Percentiles rank a stretch among this genome's conserved stretches.
Conservation (phyloP, 345 rosid species). For the Salix arbutifolia region DNA sequence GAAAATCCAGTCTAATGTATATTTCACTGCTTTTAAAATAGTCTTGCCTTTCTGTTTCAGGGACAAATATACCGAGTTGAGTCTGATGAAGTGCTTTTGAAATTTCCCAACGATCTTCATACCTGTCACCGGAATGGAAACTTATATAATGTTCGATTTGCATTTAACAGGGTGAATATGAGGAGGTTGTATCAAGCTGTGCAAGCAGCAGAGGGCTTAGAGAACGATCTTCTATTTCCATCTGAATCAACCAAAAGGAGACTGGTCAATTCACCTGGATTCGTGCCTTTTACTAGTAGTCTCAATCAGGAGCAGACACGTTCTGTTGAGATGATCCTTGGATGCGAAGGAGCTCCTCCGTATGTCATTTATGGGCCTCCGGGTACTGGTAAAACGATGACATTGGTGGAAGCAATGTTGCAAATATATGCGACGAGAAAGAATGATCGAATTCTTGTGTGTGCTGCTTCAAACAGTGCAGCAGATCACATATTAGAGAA, state of each 20-base stretch:
- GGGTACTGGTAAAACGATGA: constrained; percentile 90
- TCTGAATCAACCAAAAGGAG: constrained; percentile 35
- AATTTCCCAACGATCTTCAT: constrained; percentile 56
- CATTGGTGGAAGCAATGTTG: constrained; percentile 68
- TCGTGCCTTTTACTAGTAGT: constrained; percentile 43
- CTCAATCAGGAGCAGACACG: constrained; percentile 74
- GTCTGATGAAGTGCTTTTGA: constrained; percentile 71
- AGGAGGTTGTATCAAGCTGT: constrained; percentile 72
- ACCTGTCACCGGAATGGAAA: constrained; percentile 36
- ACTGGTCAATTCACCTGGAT: constrained; percentile 35
- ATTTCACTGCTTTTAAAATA: not conserved
- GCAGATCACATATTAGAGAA: constrained; percentile 75
- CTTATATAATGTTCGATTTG: constrained; percentile 61
- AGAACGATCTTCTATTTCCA: constrained; percentile 56
- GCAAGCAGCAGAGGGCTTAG: constrained; percentile 47
- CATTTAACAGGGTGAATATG: constrained; percentile 58
- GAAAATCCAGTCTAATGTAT: not conserved
- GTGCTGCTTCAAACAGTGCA: constrained; percentile 86
- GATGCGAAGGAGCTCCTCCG: constrained; percentile 79
- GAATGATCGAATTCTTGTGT: constrained; percentile 56
- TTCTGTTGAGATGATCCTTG: constrained; percentile 65
- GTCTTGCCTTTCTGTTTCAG: constrained; percentile 30
- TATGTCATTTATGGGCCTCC: constrained; percentile 90
- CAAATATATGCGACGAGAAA: constrained; percentile 49
- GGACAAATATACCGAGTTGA: constrained; percentile 73